Conservation (phyloP, 176 grass and related monocot species). For the Eleusine indica region DNA sequence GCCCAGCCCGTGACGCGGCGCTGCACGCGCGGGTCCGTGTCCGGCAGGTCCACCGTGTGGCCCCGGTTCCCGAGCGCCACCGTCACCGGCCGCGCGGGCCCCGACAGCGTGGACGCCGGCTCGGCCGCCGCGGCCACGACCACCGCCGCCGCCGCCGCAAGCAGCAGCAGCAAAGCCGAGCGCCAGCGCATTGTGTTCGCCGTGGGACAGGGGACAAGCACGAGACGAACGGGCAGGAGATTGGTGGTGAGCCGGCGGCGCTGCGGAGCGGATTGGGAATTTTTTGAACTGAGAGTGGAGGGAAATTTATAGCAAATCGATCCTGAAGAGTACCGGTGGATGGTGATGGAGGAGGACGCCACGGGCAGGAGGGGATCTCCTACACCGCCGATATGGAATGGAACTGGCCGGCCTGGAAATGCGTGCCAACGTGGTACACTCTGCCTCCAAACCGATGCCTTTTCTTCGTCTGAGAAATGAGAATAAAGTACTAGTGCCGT, state of each 20-base stretch:
- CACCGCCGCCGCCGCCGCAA: background rate
- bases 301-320: slow-evolving; percentile 32
- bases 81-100: slow-evolving; percentile 59
- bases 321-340: too few relatives aligned
- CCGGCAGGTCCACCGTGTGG: slow-evolving; percentile 69
- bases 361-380: background rate
- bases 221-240: background rate
- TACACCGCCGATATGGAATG: background rate
- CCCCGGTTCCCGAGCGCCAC: slow-evolving; percentile 51
- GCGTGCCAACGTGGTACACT: background rate
- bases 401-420: background rate
- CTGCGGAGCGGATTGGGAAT: background rate
- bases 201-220: background rate
- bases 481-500: too few relatives aligned
- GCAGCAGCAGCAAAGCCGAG: background rate
- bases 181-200: slow-evolving; percentile 3
- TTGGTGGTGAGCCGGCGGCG: background rate
- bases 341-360: background rate
- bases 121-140: background rate
- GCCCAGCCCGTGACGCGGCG: slow-evolving; percentile 57
- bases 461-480: background rate
- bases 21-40: slow-evolving; percentile 64
- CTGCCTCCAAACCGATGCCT: too few relatives aligned
- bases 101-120: slow-evolving; percentile 58
- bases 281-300: background rate